A percentile compares a stretch with the other conserved stretches of the same genome.
Conservation (phyloP, 805 yeast species). For the Ogataea nitratoaversa region DNA sequence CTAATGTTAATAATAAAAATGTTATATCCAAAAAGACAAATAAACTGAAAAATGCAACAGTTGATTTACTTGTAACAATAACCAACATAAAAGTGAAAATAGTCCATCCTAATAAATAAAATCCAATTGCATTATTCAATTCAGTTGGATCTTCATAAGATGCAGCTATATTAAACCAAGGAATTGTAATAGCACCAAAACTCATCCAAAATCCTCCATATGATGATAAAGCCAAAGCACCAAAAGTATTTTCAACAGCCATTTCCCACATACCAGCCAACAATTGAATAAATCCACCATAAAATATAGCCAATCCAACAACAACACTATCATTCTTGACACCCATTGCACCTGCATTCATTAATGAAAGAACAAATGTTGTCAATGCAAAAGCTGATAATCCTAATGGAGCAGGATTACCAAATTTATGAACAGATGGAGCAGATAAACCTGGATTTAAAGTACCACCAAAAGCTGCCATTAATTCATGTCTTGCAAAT, state of each 20-base stretch:
- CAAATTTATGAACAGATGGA: constrained; percentile 57
- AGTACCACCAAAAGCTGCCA: constrained; percentile 78
- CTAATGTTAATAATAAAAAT: constrained; percentile 47
- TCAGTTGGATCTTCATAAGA: constrained; percentile 43
- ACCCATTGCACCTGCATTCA: constrained; percentile 66
- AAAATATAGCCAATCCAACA: constrained; percentile 63
- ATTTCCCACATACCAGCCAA: constrained; percentile 75
- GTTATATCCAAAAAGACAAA: constrained; percentile 52
- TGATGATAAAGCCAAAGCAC: constrained; percentile 58
- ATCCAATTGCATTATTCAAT: constrained; percentile 49
- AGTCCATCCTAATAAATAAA: constrained; percentile 59
- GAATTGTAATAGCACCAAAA: constrained; percentile 60
- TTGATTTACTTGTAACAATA: constrained; percentile 53
- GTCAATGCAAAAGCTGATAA: constrained; percentile 67
- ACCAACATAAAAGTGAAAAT: constrained; percentile 58
- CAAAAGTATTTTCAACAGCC: constrained; percentile 72
- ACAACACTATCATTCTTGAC: constrained; percentile 56
- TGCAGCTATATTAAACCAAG: constrained; percentile 53
- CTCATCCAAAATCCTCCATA: constrained; percentile 78
- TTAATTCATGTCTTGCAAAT: constrained; percentile 57
- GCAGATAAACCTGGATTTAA: constrained; percentile 63
- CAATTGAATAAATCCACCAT: constrained; percentile 69
- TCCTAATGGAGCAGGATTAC: constrained; percentile 76
- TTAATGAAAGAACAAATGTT: constrained; percentile 59
- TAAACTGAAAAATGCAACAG: constrained; percentile 49